Conservation (phyloP, 208 protist genomes). For the Trypanosoma lewisi region DNA sequence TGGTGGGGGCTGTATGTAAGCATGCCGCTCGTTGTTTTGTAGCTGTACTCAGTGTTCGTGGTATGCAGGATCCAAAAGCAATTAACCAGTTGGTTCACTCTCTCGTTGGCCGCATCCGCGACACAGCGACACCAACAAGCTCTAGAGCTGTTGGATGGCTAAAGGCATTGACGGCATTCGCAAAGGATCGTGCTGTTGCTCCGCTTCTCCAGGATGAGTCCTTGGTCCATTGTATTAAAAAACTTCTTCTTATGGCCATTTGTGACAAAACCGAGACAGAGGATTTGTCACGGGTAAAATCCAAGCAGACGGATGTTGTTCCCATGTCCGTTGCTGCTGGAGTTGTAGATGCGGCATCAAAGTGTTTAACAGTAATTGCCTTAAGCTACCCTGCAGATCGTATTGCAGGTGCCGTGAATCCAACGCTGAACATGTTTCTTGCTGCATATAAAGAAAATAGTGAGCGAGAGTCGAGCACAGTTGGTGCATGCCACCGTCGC, state of each 20-base stretch:
- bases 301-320: slow-evolving; percentile 6
- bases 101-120: slow-evolving; percentile 1
- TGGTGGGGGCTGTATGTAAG: slow-evolving; percentile 29
- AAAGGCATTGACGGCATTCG: slow-evolving; percentile 25
- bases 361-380: slow-evolving; percentile 47
- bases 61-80: slow-evolving; percentile 10
- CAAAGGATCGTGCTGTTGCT: slow-evolving; percentile 13
- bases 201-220: slow-evolving; percentile 20
- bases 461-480: slow-evolving; percentile 8
- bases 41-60: slow-evolving; percentile 14
- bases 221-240: not conserved
- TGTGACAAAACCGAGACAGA: not conserved
- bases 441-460: slow-evolving; percentile 30
- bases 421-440: slow-evolving; percentile 34
- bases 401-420: slow-evolving; percentile 4
- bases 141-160: slow-evolving; percentile 17
- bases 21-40: slow-evolving; percentile 35
- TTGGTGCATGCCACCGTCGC: slow-evolving; percentile 29
- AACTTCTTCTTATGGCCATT: slow-evolving; percentile 16
- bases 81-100: slow-evolving; percentile 17
- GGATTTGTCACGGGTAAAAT: slow-evolving; percentile 10
- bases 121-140: not conserved
- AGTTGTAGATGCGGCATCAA: slow-evolving; percentile 47
- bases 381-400: slow-evolving; percentile 24
- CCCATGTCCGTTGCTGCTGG: slow-evolving; percentile 5